These are phyloP conservation scores for Metarhizium rileyi DNA, from an alignment of 2,329 filamentous ascomycete species.

Conservation along the genomic window DNA sequence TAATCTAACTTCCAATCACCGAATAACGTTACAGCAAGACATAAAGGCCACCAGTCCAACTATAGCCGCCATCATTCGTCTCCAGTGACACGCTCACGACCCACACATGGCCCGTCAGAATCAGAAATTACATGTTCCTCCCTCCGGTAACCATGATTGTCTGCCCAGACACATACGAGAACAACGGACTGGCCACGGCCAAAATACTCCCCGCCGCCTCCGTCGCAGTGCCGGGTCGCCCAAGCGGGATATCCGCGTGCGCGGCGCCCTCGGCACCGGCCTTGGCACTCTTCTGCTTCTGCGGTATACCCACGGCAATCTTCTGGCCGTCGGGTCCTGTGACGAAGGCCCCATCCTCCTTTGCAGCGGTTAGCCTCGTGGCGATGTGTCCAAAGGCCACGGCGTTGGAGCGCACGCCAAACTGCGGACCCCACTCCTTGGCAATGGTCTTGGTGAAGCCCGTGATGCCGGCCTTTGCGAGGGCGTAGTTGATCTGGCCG, in stretches of 20 bases:
- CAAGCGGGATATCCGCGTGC: constrained; percentile 65
- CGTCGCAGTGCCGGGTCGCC: constrained; percentile 65
- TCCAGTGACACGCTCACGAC: background rate
- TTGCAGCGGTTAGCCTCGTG: constrained; percentile 72
- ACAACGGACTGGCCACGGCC: constrained; percentile 71
- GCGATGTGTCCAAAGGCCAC: constrained; percentile 76
- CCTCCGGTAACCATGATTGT: constrained; percentile 81
- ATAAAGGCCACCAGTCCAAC: background rate
- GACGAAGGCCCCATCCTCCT: constrained; percentile 75
- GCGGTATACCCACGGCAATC: constrained; percentile 65
- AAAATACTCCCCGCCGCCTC: constrained; percentile 73
- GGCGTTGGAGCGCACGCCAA: constrained; percentile 75
- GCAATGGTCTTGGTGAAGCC: constrained; percentile 84
- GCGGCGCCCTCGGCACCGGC: constrained; percentile 24
- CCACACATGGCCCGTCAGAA: background rate
- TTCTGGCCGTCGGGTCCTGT: constrained; percentile 66
- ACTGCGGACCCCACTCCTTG: constrained; percentile 81
- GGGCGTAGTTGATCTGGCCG: constrained; percentile 81
- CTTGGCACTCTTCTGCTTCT: constrained; percentile 37
- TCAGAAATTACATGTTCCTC: constrained; percentile 41
- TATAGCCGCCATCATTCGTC: background rate
- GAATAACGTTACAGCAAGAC: too few relatives aligned
- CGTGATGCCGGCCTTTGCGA: constrained; percentile 75
- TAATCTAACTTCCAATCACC: too few relatives aligned
- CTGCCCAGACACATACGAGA: constrained; percentile 79